These are phyloP conservation scores for Starmera dryadoides DNA, from an alignment of 805 yeast genomes.

Conservation along the genomic window DNA sequence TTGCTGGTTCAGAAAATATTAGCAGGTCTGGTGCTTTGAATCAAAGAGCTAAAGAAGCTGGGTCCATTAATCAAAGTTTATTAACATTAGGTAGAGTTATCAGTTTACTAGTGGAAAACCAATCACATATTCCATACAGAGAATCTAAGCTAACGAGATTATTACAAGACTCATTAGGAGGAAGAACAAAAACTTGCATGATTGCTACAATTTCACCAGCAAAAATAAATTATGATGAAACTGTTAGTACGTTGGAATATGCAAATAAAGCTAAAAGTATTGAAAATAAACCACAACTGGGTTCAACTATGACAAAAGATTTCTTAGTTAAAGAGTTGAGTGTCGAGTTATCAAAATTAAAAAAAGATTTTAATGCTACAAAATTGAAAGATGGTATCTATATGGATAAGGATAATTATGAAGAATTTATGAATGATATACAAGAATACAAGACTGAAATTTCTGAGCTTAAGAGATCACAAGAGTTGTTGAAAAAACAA, in stretches of 20 bases:
- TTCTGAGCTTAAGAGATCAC: conserved; percentile 36
- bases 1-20: conserved; percentile 94
- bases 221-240: conserved; percentile 67
- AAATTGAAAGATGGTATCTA: conserved; percentile 59
- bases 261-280: conserved; percentile 84
- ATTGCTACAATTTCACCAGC: conserved; percentile 89
- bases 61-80: conserved; percentile 83
- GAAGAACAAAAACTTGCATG: conserved; percentile 77
- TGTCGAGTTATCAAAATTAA: conserved; percentile 39
- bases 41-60: conserved; percentile 88
- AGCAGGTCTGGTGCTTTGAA: conserved; percentile 81
- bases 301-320: conserved; percentile 47
- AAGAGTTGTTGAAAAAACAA: conserved; percentile 32
- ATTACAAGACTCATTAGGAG: conserved; percentile 79
- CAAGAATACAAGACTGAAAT: conserved; percentile 44
- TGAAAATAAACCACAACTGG: conserved; percentile 62
- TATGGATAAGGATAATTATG: conserved; percentile 54
- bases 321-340: conserved; percentile 38
- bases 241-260: conserved; percentile 78
- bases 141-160: conserved; percentile 74
- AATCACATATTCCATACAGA: conserved; percentile 75
- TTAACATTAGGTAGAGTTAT: conserved; percentile 87
- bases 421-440: conserved; percentile 38
- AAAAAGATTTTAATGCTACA: conserved; percentile 55
- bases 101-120: conserved; percentile 57